Base-by-base conservation (phyloP, 352 stramenopile genomes). In the Aphanomyces invadans region DNA sequence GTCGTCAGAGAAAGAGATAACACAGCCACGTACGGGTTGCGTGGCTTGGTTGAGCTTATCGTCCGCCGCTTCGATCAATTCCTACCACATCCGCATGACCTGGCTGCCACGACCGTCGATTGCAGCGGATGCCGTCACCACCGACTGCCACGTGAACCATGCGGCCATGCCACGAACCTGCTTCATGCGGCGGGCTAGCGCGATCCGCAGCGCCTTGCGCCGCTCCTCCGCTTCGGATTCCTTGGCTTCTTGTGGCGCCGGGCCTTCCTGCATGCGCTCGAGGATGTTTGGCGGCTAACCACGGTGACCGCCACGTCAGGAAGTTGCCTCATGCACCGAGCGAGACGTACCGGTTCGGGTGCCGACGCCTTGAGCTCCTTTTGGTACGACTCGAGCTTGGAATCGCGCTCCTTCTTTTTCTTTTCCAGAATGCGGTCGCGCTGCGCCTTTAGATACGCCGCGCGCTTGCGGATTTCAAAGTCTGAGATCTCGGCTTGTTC, bases 361-460 rank as follows among this genome's bases (percentile, higher is more conserved):
- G 77, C 75, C 19, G 69, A 82, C 46, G 73, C 74, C 42, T 91
- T 90, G 32, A 87, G 76, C 70, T 90, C 80, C 32, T 89, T 74
- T 15, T 84, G 76, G 70, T 81, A 92, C 62, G 87, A 78, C 61
- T 89, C 85, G n/a, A 92, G 71, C 49, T 88, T 75, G 19, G 46
- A 44, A 65, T 90, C 78, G 23, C 84, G 76, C 72, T 93, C 79
- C 31, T 80, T 77, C 62, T 85, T 82, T 77, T 91, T 91, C 74
- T 91, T 91, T 56, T 86, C 79, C n/a, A 93, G 70, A 38, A 91
- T 85, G 46, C 75, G 75, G 49, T 91, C 83, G 44, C 81, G 82
- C 57, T 92, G 84, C 62, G 86, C 79, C 38, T 77, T 72, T 46
- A 93, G 62, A 62, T 91, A 90, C 59, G 85, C 76, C 61, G 89